Base-by-base conservation (phyloP, 352 stramenopile species). In the Saprolegnia diclina region DNA sequence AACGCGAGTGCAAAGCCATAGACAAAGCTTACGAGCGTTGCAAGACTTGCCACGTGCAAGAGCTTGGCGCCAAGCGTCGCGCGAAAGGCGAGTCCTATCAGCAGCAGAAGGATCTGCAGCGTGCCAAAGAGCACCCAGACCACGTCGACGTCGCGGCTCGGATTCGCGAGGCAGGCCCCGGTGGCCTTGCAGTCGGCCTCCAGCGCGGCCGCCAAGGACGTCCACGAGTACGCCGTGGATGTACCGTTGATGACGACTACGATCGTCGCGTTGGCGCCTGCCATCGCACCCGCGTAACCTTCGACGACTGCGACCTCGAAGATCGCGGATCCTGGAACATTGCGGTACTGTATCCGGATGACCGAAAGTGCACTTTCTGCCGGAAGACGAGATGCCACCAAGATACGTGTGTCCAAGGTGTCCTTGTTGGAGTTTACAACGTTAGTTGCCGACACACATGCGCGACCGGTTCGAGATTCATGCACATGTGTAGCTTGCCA, bases 1-100 rank as follows among this genome's bases (percentile, higher is more conserved):
- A 69, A 69, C 24, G 50, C 53, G 29, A 69, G 22, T 9, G 44
- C 63, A 69, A 69, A 69, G 10, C 44, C 42, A 38, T 62, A 48
- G 18, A 45, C 26, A 26, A 62, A 69, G n/a, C 42, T 61, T 11
- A 69, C 14, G 19, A 69, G 22, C 13, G 54, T 45, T 14, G 22
- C 53, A 24, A 61, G 19, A 18, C 9, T 26, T 11, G 24, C n/a
- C 7, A 69, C 19, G 29, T 21, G 29, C 6, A 61, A 11, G 14
- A 52, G 18, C 21, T 62, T 59, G 1, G 53, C 16, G 21, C 14
- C 42, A 13, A 21, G 14, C 11, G 37, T 21, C 19, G 63, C 14
- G 7, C 44, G 38, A n/a, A 50, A 61, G 10, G 22, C 19, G 10
- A 59, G n/a, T 10, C 63, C 63, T n/a, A 62, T 11, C 50, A 61